phyloP scores from a whole-genome alignment of 2,329 filamentous ascomycete species.

The Diaporthe sp. region DNA sequence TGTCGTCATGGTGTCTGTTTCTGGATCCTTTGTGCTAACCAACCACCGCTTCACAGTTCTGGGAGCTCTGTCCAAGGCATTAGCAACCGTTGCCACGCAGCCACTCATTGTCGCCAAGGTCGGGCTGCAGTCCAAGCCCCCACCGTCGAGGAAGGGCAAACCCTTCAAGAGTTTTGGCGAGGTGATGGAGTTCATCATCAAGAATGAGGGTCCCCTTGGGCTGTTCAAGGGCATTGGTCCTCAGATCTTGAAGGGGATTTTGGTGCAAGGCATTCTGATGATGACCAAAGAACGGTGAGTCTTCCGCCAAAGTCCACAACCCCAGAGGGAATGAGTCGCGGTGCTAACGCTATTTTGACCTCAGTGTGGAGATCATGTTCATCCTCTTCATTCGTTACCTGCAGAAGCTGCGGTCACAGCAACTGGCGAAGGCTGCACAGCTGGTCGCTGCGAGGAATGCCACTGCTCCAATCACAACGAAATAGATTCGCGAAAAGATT shows the following conservation, averaged over 20 bases:
- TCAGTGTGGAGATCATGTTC: conserved; percentile 88
- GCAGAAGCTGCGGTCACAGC: conserved; percentile 75
- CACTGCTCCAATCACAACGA: conserved; percentile 45
- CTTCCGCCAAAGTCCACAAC: not conserved
- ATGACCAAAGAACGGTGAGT: conserved; percentile 96
- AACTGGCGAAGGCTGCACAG: conserved; percentile 76
- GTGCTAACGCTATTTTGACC: conserved; percentile 35
- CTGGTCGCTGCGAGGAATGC: conserved; percentile 71
- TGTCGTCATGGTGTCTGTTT: not conserved
- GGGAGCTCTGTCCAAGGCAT: conserved; percentile 90
- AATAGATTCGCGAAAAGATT: conserved; percentile 41
- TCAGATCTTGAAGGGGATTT: conserved; percentile 90
- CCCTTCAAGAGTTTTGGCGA: conserved; percentile 94
- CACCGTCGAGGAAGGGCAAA: conserved; percentile 84
- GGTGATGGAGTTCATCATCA: conserved; percentile 93
- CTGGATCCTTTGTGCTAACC: conserved; percentile 18
- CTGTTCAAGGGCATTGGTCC: conserved; percentile 98
- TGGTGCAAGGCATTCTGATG: conserved; percentile 97
- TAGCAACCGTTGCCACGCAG: conserved; percentile 93
- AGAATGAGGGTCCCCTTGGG: conserved; percentile 85
- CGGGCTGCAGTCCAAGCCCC: conserved; percentile 92
- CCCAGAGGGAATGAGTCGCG: not conserved
- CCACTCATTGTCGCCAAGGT: conserved; percentile 98
- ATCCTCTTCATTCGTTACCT: conserved; percentile 88
- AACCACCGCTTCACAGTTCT: conserved; percentile 70